Evolutionary conservation across 2,329 filamentous ascomycete species (phyloP).

Genomic region (Davidsoniella eucalypti): DNA sequence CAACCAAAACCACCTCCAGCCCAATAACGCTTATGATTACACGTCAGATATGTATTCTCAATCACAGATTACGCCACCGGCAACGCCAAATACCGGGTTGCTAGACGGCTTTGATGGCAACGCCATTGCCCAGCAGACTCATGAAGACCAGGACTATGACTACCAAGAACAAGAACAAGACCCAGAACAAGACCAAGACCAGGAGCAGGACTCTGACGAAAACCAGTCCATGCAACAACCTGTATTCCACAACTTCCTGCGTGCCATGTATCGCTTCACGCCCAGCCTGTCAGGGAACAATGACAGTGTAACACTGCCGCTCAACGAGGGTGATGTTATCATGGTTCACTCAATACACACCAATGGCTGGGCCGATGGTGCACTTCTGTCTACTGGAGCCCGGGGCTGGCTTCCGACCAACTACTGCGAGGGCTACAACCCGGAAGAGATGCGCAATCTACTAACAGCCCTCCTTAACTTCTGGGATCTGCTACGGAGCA

Average conservation of each 20-base stretch:
- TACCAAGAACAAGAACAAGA: constrained; percentile 2
- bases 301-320: constrained; percentile 71
- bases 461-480: constrained; percentile 78
- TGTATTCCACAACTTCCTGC: constrained; percentile 83
- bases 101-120: constrained; percentile 32
- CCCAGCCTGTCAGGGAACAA: constrained; percentile 63
- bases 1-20: constrained; percentile 14
- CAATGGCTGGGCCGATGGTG: constrained; percentile 97
- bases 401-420: constrained; percentile 96
- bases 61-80: constrained; percentile 59
- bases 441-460: constrained; percentile 68
- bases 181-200: constrained; percentile 15
- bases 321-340: constrained; percentile 83
- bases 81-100: constrained; percentile 45
- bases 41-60: constrained; percentile 28
- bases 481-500: constrained; percentile 76
- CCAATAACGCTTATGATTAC: constrained; percentile 10
- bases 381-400: constrained; percentile 66
- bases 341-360: constrained; percentile 92
- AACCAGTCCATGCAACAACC: constrained; percentile 29
- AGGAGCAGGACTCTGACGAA: constrained; percentile 18
- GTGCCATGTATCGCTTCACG: constrained; percentile 85
- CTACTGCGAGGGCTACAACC: constrained; percentile 91
- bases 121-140: constrained; percentile 22
- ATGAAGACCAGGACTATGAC: neutral